Percentiles rank a stretch among this genome's conserved stretches.
Evolutionary conservation across 176 grass and related monocot species (phyloP).

Genomic region (Oryza brachyantha): DNA sequence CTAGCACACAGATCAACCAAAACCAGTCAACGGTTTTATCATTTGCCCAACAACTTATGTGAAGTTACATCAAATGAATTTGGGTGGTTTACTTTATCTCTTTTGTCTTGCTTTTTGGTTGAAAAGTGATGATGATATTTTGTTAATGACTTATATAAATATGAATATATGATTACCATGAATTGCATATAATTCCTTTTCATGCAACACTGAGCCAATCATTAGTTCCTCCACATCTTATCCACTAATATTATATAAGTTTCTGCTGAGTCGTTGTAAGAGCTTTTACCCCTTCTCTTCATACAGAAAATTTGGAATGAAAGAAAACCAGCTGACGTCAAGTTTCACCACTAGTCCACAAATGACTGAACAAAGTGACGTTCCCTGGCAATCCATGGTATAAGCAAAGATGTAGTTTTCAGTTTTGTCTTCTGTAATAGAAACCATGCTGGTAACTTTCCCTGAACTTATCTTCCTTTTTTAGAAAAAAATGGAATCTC

Average conservation of each 20-base stretch:
- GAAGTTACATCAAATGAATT: constrained; percentile 24
- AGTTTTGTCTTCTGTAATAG: constrained; percentile 15
- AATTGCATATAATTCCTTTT: constrained; percentile 30
- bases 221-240: constrained; percentile 35
- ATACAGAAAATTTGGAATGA: not conserved
- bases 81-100: constrained; percentile 9
- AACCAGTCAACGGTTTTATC: constrained; percentile 46
- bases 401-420: constrained; percentile 10
- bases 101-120: constrained; percentile 32
- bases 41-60: constrained; percentile 30
- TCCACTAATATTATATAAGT: constrained; percentile 32
- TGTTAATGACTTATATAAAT: constrained; percentile 28
- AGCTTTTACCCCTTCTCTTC: constrained; percentile 24
- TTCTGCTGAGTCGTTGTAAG: constrained; percentile 26
- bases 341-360: constrained; percentile 20
- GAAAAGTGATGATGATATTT: constrained; percentile 38
- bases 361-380: constrained; percentile 2
- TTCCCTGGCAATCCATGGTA: not conserved
- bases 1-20: constrained; percentile 43
- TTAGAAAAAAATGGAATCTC: too few species aligned
- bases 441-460: not conserved
- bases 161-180: constrained; percentile 36
- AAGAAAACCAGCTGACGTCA: constrained; percentile 38
- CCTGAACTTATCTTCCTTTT: not conserved
- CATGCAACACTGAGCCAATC: constrained; percentile 41